phyloP scores from a whole-genome alignment of 2,329 filamentous ascomycete genomes.

The Beauveria caledonica region DNA sequence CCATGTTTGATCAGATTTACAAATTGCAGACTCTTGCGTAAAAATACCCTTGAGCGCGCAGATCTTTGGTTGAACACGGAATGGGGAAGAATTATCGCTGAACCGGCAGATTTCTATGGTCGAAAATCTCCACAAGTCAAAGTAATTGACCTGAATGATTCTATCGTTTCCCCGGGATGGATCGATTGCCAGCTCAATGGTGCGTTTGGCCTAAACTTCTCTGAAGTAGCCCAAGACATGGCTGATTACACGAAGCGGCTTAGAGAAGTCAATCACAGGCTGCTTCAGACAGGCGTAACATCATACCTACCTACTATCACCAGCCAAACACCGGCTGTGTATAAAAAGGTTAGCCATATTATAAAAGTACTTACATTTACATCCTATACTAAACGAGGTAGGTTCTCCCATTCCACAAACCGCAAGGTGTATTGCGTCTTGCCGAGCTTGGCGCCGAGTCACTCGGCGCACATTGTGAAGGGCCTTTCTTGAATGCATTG shows the following conservation, averaged over 20 bases:
- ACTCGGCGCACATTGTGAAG: neutral
- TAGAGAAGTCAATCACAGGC: neutral
- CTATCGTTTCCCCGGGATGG: neutral
- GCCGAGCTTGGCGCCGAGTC: neutral
- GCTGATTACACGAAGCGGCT: neutral
- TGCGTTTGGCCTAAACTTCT: neutral
- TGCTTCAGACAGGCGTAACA: neutral
- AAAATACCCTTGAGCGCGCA: neutral
- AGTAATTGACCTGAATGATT: neutral
- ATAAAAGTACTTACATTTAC: neutral
- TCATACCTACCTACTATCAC: neutral
- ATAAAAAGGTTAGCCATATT: neutral
- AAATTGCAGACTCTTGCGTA: neutral
- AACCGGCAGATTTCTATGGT: neutral
- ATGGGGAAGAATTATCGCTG: neutral
- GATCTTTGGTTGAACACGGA: neutral
- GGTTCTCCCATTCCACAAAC: neutral
- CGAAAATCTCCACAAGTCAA: neutral
- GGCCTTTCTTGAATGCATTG: neutral
- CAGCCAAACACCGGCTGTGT: neutral
- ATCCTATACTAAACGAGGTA: neutral
- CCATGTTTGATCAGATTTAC: neutral
- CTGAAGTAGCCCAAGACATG: neutral
- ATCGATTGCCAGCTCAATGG: neutral
- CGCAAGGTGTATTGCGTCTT: neutral